A percentile compares a stretch with the other conserved stretches of the same genome.
These are phyloP conservation scores for Anastatica hierochuntica DNA, from an alignment of 345 rosid genomes.

Conservation along the genomic window DNA sequence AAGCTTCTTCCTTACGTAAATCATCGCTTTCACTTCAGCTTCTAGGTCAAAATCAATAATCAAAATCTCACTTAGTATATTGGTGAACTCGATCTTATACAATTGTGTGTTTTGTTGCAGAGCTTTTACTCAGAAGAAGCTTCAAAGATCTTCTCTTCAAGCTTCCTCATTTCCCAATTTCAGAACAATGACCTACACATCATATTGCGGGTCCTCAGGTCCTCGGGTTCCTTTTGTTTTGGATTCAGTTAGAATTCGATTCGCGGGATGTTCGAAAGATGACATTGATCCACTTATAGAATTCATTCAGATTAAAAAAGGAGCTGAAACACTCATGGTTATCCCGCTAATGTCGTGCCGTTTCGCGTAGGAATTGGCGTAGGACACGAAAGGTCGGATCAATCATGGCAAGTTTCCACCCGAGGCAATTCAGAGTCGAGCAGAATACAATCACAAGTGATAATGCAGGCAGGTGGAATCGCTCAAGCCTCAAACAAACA, in stretches of 20 bases:
- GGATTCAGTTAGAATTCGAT: too few relatives aligned
- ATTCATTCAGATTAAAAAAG: too few relatives aligned
- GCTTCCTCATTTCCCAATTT: constrained; percentile 53
- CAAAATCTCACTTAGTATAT: constrained; percentile 4
- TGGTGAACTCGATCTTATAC: too few relatives aligned
- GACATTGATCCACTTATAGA: too few relatives aligned
- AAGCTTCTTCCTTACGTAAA: constrained; percentile 14
- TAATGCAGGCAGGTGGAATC: constrained; percentile 91
- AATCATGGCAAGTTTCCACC: too few relatives aligned
- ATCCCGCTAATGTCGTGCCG: too few relatives aligned
- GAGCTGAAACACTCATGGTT: too few relatives aligned
- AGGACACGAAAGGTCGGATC: too few relatives aligned
- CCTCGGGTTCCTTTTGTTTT: constrained; percentile 43
- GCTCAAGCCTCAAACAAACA: constrained; percentile 26
- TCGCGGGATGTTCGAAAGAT: too few relatives aligned
- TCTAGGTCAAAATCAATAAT: constrained; percentile 21
- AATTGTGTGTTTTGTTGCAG: constrained; percentile 28
- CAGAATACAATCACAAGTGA: constrained; percentile 50
- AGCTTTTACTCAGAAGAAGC: constrained; percentile 58
- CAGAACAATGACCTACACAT: constrained; percentile 37
- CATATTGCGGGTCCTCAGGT: constrained; percentile 34
- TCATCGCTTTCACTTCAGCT: constrained; percentile 33
- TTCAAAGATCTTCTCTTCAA: constrained; percentile 56
- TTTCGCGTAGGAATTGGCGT: too few relatives aligned
- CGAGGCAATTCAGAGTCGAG: constrained; percentile 49